Evolutionary conservation across 441 rosid species (phyloP), one percentile per base, ranked within the genome.

Genomic region (Adansonia rubrostipa): DNA sequence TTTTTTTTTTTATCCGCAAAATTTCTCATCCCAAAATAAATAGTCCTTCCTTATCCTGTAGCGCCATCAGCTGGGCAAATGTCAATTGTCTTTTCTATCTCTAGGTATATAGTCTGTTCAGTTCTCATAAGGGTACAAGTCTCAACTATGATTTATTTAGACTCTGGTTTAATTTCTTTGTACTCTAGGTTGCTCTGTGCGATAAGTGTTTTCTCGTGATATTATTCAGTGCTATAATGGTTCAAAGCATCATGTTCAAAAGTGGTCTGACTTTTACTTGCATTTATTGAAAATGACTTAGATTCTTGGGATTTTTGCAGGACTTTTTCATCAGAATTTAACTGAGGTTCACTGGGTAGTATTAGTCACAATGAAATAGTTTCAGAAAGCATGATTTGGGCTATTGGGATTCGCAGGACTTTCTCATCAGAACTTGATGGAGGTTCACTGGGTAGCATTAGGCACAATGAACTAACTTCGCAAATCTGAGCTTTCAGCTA

Each of bases 71-170:
- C 3, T 60, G 54, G 56, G 57, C 36, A 67, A 10, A 67, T 17
- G 72, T 45, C 54, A 44, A 45, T n/a, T 10, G 54, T 17, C 72
- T 45, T 67, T 67, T 67, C 33, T 6, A 13, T 70, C 73, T 69
- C 33, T 48, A 5, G 19, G 60, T 44, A 28, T 51, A 7, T 53
- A 72, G 63, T 51, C 51, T 3, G 9, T 56, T 72, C 64, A 56
- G 75, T 72, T 54, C 45, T 50, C 15, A 51, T 51, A 8, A 15
- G 8, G 1, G 45, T 47, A 2, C 24, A 4, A 45, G 70, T 15
- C 9, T 45, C n/a, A 5, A 11, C 54, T 2, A 17, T 44, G 68
- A 33, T 64, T 64, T 40, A 40, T 65, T 65, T 65, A 8, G 13
- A 40, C 3, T 40, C 6, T n/a, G 13, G 1, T 42, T 40, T 19